Evolutionary conservation across 345 rosid genomes (phyloP).

Genomic region (Eucalyptus grandis): DNA sequence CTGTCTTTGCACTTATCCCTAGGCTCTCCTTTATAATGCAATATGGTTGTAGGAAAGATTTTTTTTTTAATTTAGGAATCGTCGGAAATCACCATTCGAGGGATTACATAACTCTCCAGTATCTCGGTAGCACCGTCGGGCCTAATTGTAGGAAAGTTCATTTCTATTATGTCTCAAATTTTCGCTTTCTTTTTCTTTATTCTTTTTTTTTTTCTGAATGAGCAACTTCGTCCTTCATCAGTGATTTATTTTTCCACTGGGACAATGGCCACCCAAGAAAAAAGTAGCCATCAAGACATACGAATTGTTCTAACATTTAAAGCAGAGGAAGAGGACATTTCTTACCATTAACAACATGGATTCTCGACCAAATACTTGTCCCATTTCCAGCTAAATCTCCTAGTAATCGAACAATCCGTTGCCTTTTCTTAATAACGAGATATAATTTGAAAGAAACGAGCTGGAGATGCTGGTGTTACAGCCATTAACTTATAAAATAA

Average conservation of each 20-base stretch:
- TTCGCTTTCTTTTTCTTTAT: neutral
- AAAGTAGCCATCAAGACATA: neutral
- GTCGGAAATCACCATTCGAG: fast-evolving
- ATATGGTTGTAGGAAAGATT: neutral
- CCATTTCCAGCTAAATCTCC: neutral
- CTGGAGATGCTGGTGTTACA: neutral
- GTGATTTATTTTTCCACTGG: neutral
- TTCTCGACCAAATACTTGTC: neutral
- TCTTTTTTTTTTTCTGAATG: neutral
- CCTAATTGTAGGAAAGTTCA: fast-evolving
- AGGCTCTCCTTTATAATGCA: neutral
- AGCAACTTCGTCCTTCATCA: neutral
- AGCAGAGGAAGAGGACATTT: neutral
- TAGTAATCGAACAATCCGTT: neutral
- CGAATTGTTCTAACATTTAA: neutral
- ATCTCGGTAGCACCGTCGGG: fast-evolving
- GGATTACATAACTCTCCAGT: fast-evolving
- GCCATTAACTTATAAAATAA: neutral
- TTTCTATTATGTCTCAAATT: neutral
- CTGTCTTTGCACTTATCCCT: neutral
- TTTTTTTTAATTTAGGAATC: fast-evolving
- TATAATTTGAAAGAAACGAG: neutral
- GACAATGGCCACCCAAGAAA: neutral
- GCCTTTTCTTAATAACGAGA: neutral
- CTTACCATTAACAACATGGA: neutral